Evolutionary conservation across 2,329 filamentous ascomycete genomes (phyloP).

Genomic region (Venturiaceae sp.): DNA sequence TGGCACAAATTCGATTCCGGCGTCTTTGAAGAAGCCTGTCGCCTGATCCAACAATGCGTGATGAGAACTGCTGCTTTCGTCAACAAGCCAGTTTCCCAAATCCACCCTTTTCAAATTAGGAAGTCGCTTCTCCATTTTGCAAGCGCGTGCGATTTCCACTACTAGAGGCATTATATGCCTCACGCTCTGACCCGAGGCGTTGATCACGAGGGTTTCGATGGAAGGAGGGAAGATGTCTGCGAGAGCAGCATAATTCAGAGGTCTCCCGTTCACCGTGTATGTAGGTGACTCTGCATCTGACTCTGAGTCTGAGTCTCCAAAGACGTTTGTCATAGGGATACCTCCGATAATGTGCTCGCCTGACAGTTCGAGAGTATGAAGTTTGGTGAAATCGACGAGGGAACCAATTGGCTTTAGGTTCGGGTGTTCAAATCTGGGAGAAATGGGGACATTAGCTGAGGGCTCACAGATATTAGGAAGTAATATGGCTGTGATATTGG

Average conservation of each 20-base stretch:
- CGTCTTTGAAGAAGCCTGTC: neutral
- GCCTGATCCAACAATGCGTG: neutral
- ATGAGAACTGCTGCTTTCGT: neutral
- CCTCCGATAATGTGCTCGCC: neutral
- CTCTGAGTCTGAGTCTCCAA: neutral
- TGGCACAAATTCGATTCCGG: neutral
- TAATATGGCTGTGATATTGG: too few relatives aligned
- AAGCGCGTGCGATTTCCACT: neutral
- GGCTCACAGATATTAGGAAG: neutral
- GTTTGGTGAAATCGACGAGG: neutral
- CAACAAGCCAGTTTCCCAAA: neutral
- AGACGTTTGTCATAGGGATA: neutral
- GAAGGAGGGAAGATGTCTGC: constrained; percentile 3
- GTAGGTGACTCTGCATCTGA: neutral
- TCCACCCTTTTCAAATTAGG: neutral
- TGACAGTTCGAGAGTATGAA: neutral
- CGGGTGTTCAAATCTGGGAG: neutral
- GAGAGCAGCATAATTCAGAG: neutral
- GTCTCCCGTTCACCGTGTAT: neutral
- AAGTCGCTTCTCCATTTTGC: neutral
- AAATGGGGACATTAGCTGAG: neutral
- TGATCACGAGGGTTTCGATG: neutral
- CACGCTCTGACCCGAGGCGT: neutral
- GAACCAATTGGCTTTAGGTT: neutral
- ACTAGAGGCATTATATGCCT: neutral